These are phyloP conservation scores for Trametes coccinea DNA, from an alignment of 768 basidiomycete genomes.

Conservation along the genomic window DNA sequence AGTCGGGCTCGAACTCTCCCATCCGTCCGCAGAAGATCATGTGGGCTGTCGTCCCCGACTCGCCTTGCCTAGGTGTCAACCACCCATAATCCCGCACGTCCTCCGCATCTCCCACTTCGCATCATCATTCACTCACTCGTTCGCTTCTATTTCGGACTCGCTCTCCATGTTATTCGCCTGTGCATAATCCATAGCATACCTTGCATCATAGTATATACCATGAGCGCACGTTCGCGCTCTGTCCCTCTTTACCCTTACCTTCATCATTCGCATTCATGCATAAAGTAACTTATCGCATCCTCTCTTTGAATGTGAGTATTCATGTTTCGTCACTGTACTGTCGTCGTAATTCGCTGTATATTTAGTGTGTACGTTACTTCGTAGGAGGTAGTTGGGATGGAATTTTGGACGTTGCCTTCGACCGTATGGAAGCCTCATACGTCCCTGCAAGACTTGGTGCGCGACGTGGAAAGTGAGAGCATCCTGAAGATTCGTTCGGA, in stretches of 20 bases:
- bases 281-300: slow-evolving; percentile 4
- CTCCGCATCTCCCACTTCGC: not conserved
- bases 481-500: too few relatives aligned
- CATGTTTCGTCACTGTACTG: too few relatives aligned
- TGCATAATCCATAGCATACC: not conserved
- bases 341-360: not conserved
- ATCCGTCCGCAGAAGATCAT: not conserved
- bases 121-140: not conserved
- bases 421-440: too few relatives aligned
- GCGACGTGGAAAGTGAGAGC: too few relatives aligned
- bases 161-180: not conserved
- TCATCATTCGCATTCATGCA: too few relatives aligned
- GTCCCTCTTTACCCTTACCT: too few relatives aligned
- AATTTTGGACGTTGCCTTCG: too few relatives aligned
- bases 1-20: not conserved
- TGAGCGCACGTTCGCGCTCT: too few relatives aligned
- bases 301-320: not conserved
- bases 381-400: not conserved
- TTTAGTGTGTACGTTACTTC: too few relatives aligned
- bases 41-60: not conserved
- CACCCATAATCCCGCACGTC: not conserved
- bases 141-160: not conserved
- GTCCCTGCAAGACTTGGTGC: too few relatives aligned
- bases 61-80: not conserved
- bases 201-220: slow-evolving; percentile 1